Percentiles rank a stretch among this genome's conserved stretches.
Conservation (phyloP, 2,329 filamentous ascomycete genomes). For the Talaromyces sp. region DNA sequence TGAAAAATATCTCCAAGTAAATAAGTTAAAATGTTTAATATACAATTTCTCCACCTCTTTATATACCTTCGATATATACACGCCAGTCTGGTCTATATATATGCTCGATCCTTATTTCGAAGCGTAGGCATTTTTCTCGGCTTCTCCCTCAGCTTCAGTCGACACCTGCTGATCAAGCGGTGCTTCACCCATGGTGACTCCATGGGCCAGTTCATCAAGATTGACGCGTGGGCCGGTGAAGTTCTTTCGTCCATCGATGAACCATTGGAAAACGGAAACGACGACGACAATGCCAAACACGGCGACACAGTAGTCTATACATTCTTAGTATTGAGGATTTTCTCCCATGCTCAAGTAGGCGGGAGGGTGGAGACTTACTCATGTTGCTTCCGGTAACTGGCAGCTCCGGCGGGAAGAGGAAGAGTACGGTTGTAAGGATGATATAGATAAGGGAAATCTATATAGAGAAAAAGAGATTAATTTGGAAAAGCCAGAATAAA, state of each 20-base stretch:
- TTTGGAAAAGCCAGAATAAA: background rate
- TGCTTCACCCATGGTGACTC: conserved; percentile 5
- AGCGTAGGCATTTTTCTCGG: background rate
- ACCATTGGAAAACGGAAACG: conserved; percentile 55
- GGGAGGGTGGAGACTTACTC: conserved; percentile 45
- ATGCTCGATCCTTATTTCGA: background rate
- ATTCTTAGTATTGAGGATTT: background rate
- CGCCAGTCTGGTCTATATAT: background rate
- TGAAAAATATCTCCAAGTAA: background rate
- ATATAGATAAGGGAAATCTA: conserved; percentile 58
- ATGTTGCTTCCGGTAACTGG: conserved; percentile 63
- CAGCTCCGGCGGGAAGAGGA: conserved; percentile 65
- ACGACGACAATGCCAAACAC: conserved; percentile 55
- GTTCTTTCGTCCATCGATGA: conserved; percentile 57
- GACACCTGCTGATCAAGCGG: conserved; percentile 6
- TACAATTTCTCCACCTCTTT: background rate
- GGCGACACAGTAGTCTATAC: conserved; percentile 40
- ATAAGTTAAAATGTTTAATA: background rate
- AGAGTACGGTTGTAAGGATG: conserved; percentile 66
- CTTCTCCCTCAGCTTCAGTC: background rate
- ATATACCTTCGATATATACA: background rate
- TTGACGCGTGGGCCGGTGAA: conserved; percentile 51
- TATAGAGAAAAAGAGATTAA: conserved; percentile 16
- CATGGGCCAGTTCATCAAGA: conserved; percentile 18
- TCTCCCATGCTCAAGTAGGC: background rate